Base-by-base conservation (phyloP, 2,329 filamentous ascomycete genomes). In the Alternaria sp. region DNA sequence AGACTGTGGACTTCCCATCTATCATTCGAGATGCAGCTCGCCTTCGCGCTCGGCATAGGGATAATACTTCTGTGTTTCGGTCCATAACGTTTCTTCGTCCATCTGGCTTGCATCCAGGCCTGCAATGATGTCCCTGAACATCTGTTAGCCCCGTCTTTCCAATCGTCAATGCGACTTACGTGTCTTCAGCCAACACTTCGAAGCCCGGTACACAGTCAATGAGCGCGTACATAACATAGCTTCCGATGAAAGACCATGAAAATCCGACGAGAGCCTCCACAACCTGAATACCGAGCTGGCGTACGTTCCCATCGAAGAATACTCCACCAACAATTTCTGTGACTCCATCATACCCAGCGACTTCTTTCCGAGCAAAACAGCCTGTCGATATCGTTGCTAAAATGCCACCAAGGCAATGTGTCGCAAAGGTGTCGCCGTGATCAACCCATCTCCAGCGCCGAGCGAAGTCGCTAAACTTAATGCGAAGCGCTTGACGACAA, bases 341-440 rank as follows among this genome's bases (percentile, higher is more conserved):
- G 0, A 78, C 80, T 0, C 84, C 85, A 65, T 87, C 85, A 68
- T 86, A 87, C 0, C 83, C 83, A 6, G 85, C 85, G 5, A 87
- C 83, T 50, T 85, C 80, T 62, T 83, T 85, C 45, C 79, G 77
- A 3, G 84, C 85, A 71, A 87, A 86, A 18, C 85, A 75, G 0
- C 85, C 85, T 0, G 85, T 87, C 5, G 80, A 79, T 12, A 87
- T 81, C 0, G 85, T 87, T 0, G 83, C 85, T 0, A 84, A 71
- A 6, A 86, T 76, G 0, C 85, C 85, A 18, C 85, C 85, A 11
- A 87, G 75, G 66, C 85, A 87, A 63, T 87, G 85, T 5, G 84
- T 87, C 6, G 85, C 85, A 69, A 87, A 87, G 0, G 84, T 86
- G 70, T 87, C 85, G 1, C 84, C 85, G 63, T 86, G 86, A 64